These are phyloP conservation scores for Pyricularia grisea DNA, from an alignment of 2,329 filamentous ascomycete species.

Conservation along the genomic window DNA sequence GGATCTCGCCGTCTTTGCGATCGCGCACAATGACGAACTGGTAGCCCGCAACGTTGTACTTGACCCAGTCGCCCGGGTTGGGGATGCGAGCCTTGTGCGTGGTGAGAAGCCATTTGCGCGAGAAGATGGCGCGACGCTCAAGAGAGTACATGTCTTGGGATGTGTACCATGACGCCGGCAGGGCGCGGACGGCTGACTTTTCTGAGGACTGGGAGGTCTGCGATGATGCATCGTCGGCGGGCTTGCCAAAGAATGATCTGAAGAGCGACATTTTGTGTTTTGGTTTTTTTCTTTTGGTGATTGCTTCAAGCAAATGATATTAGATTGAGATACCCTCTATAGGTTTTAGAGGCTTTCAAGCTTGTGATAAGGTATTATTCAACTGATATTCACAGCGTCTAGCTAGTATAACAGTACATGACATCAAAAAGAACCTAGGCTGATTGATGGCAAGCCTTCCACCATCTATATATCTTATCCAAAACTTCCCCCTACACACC, in stretches of 20 bases:
- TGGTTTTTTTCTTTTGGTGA: not conserved
- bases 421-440: not conserved
- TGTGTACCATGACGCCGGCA: slow-evolving; percentile 43
- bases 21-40: slow-evolving; percentile 43
- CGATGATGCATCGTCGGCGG: not conserved
- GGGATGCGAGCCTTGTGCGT: slow-evolving; percentile 41
- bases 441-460: not conserved
- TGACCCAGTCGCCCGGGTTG: slow-evolving; percentile 46
- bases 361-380: not conserved
- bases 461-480: not conserved
- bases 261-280: slow-evolving; percentile 18
- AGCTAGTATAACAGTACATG: not conserved
- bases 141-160: slow-evolving; percentile 46
- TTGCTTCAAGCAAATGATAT: not conserved
- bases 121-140: slow-evolving; percentile 47
- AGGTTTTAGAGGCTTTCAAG: not conserved
- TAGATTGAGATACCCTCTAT: not conserved
- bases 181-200: slow-evolving; percentile 19
- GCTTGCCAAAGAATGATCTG: slow-evolving; percentile 27
- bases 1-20: slow-evolving; percentile 36
- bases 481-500: not conserved
- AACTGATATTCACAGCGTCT: not conserved
- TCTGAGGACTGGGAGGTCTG: slow-evolving; percentile 12
- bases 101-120: slow-evolving; percentile 44
- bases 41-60: slow-evolving; percentile 44